Conservation (phyloP, 257 asterid species). For the Salvia rosmarinus region DNA sequence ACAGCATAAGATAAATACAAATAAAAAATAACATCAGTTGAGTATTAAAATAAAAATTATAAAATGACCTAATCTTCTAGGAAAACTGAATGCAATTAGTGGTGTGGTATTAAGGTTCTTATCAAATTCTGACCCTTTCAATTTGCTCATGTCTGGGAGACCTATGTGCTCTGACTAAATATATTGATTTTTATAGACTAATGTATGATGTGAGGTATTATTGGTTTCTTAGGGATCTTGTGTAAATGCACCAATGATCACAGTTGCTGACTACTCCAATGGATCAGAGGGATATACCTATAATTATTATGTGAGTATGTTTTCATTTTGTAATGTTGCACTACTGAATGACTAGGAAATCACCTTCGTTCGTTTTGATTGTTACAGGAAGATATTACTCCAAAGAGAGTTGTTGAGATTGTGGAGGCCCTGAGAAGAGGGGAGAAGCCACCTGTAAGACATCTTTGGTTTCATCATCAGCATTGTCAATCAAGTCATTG, state of each 20-base stretch:
- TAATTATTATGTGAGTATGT: slow-evolving; percentile 72
- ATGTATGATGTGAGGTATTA: slow-evolving; percentile 23
- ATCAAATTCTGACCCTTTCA: background rate
- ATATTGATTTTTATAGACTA: background rate
- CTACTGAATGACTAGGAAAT: slow-evolving; percentile 16
- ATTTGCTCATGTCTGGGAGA: too few species aligned
- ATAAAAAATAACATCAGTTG: background rate
- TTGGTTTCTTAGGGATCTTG: slow-evolving; percentile 73
- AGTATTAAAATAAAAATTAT: background rate
- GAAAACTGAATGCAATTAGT: background rate
- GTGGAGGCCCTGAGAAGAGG: slow-evolving; percentile 93
- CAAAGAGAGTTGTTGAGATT: slow-evolving; percentile 80
- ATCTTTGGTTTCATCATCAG: background rate
- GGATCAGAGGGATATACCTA: slow-evolving; percentile 95
- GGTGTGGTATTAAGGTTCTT: background rate
- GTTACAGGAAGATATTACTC: slow-evolving; percentile 89
- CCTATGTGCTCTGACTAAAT: too few species aligned
- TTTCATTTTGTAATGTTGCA: background rate
- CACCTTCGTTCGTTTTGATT: slow-evolving; percentile 2
- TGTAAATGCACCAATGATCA: slow-evolving; percentile 99
- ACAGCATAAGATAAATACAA: background rate
- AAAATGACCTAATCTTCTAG: background rate
- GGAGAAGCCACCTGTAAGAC: slow-evolving; percentile 90
- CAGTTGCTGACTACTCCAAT: slow-evolving; percentile 94
- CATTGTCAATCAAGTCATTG: slow-evolving; percentile 8